A percentile compares a stretch with the other conserved stretches of the same genome.
These are phyloP conservation scores for Neoboletus subvelutipes DNA, from an alignment of 768 basidiomycete species.

Conservation along the genomic window DNA sequence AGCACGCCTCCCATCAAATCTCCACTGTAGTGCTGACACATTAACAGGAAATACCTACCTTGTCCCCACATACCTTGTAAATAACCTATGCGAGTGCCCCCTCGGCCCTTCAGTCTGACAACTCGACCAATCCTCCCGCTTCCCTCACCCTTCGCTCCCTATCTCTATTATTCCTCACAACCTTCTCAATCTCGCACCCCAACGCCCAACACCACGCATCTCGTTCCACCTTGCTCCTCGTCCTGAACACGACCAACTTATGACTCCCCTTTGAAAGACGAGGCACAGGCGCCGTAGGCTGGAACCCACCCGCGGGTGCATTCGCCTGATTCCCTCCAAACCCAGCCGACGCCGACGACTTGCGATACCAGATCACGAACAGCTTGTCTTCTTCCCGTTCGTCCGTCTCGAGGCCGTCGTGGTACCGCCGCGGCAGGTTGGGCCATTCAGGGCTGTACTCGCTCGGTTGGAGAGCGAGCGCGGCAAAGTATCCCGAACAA, in stretches of 20 bases:
- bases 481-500: slow-evolving; percentile 83
- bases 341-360: slow-evolving; percentile 25
- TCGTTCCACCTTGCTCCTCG: slow-evolving; percentile 82
- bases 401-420: slow-evolving; percentile 85
- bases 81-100: neutral
- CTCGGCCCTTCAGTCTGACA: slow-evolving; percentile 13
- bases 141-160: slow-evolving; percentile 68
- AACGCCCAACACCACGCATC: slow-evolving; percentile 96
- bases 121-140: slow-evolving; percentile 53
- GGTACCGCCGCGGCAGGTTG: slow-evolving; percentile 69
- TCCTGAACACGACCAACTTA: slow-evolving; percentile 64
- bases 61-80: neutral
- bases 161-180: slow-evolving; percentile 57
- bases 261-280: slow-evolving; percentile 51
- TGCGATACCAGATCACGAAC: slow-evolving; percentile 76
- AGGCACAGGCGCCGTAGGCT: slow-evolving; percentile 38
- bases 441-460: slow-evolving; percentile 57
- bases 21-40: neutral
- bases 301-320: slow-evolving; percentile 18
- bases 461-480: slow-evolving; percentile 59
- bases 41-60: neutral
- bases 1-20: neutral
- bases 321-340: slow-evolving; percentile 13
- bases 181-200: slow-evolving; percentile 85
- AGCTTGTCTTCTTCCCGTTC: slow-evolving; percentile 87